Evolutionary conservation across 2,329 filamentous ascomycete species (phyloP).

Genomic region (Drechslera avenae): DNA sequence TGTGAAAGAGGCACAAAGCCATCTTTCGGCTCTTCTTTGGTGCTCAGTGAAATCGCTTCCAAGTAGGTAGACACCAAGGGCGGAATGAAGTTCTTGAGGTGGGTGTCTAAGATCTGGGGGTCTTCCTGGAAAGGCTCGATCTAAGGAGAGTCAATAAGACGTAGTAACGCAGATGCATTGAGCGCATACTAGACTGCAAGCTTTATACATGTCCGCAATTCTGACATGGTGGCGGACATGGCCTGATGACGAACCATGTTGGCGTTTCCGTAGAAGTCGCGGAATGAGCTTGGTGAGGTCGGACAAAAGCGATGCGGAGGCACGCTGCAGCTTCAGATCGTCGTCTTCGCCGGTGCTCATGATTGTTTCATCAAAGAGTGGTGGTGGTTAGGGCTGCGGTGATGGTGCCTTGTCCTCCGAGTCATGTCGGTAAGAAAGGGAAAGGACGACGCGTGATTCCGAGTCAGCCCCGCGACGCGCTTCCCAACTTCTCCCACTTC

Average conservation of each 20-base stretch:
- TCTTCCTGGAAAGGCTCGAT: constrained; percentile 94
- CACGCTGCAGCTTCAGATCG: constrained; percentile 53
- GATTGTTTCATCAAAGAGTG: constrained; percentile 8
- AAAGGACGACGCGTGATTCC: constrained; percentile 36
- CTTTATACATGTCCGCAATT: constrained; percentile 47
- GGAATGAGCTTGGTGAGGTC: constrained; percentile 41
- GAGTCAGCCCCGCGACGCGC: constrained; percentile 34
- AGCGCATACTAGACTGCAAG: constrained; percentile 41
- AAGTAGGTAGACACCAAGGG: constrained; percentile 77
- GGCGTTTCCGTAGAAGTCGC: constrained; percentile 47
- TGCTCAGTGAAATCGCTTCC: constrained; percentile 60
- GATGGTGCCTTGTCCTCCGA: constrained; percentile 25
- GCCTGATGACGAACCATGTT: constrained; percentile 23
- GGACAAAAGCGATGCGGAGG: constrained; percentile 44
- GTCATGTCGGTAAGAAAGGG: constrained; percentile 23
- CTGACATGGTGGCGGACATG: constrained; percentile 47
- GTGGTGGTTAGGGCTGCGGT: constrained; percentile 1
- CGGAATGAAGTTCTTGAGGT: constrained; percentile 77
- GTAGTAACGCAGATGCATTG: background rate
- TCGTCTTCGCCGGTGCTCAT: constrained; percentile 52
- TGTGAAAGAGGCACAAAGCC: constrained; percentile 37
- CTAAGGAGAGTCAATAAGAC: constrained; percentile 25
- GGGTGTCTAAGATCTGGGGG: constrained; percentile 87
- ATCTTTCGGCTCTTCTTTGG: constrained; percentile 24
- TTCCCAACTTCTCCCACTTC: constrained; percentile 8